These are phyloP conservation scores for Epichloe amarillans DNA, from an alignment of 2,329 filamentous ascomycete species.

Conservation along the genomic window DNA sequence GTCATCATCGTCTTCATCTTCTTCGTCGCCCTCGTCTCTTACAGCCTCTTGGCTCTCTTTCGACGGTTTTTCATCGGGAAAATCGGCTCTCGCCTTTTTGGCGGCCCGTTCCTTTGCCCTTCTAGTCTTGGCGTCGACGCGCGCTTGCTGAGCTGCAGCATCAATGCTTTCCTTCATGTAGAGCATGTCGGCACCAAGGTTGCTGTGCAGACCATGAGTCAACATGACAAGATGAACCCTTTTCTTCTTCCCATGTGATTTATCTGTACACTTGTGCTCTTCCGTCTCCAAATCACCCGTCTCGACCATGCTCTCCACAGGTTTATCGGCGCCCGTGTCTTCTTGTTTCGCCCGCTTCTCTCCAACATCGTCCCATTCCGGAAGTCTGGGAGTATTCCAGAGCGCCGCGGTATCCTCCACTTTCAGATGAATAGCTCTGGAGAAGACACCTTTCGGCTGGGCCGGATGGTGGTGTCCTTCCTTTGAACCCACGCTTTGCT, in stretches of 20 bases:
- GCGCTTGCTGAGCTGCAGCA: conserved; percentile 60
- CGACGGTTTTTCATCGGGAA: conserved; percentile 3
- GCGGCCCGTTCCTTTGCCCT: conserved; percentile 34
- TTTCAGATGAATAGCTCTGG: conserved; percentile 60
- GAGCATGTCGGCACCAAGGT: conserved; percentile 90
- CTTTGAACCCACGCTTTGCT: conserved; percentile 44
- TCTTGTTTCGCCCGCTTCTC: conserved; percentile 15
- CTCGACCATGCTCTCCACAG: conserved; percentile 20
- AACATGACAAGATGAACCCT: conserved; percentile 83
- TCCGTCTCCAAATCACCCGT: conserved; percentile 19
- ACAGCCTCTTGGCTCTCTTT: conserved; percentile 8
- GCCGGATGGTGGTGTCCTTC: conserved; percentile 45
- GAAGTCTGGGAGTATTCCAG: conserved; percentile 85
- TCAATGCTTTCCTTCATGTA: conserved; percentile 97
- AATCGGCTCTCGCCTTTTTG: conserved; percentile 9
- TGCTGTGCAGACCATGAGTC: conserved; percentile 92
- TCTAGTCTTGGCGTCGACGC: conserved; percentile 51
- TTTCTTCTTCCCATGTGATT: conserved; percentile 42
- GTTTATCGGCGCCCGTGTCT: conserved; percentile 15
- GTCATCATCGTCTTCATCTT: conserved; percentile 39
- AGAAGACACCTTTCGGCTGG: conserved; percentile 68
- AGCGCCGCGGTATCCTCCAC: conserved; percentile 81
- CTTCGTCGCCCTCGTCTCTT: not conserved
- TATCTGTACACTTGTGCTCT: conserved; percentile 7
- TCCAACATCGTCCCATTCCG: conserved; percentile 42